Base-by-base conservation (phyloP, 495 filamentous ascomycete species). In the Durotheca rogersii region DNA sequence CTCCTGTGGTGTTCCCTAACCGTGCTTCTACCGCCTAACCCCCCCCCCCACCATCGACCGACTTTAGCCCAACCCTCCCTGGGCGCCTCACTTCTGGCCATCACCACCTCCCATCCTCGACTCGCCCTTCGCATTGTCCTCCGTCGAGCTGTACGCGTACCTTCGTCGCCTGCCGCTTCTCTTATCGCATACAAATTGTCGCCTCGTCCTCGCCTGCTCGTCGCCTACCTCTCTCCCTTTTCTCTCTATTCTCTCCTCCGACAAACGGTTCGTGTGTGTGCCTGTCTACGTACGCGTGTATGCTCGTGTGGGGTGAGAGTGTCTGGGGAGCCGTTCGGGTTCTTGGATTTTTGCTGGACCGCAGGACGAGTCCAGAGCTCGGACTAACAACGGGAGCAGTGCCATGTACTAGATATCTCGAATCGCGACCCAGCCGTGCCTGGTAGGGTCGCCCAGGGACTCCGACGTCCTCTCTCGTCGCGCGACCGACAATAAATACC, bases 361-460 rank as follows among this genome's bases (percentile, higher is more conserved):
- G 48, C 50, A 50, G 61, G 40, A 45, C 37, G 49, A 53, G n/a
- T 55, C 21, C 25, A 16, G 21, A 47, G 25, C 39, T 38, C 23
- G 31, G 39, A 62, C 72, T 74, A 58, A 74, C 60, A 37, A 19
- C 30, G 54, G 38, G 31, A 49, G 23, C 56, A 70, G 67, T 65
- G 69, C 60, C 57, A 77, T 77, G 74, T 69, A 67, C 68, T 75
- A 72, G 61, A 60, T 60, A 47, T 58, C 18, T 52, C 51, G 39
- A 55, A 64, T 67, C 63, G 72, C 71, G 71, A 66, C 67, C 66
- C 66, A 65, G 70, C 69, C 52, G 62, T 48, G 46, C 52, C 52
- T 56, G 62, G 51, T 45, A 58, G 49, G 53, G 56, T 61, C 60
- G 60, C 56, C 52, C n/a, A 43, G 33, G 46, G 52, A 51, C 55